Conservation (phyloP, 139 green algal genomes). For the Picochlorum sp. region DNA sequence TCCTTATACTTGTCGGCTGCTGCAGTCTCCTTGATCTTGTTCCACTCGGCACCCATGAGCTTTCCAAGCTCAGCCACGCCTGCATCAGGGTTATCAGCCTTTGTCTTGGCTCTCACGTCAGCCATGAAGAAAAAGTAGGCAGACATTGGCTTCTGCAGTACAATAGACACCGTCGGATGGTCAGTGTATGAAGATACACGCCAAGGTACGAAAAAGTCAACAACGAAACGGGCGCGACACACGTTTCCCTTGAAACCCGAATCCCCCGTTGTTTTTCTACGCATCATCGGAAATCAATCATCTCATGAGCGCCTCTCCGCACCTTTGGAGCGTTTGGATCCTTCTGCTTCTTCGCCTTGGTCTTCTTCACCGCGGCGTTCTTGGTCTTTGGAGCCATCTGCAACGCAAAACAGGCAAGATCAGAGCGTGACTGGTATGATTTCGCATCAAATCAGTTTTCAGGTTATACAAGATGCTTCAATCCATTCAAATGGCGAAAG, state of each 20-base stretch:
- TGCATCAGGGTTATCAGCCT: slow-evolving; percentile 5
- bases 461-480: no score
- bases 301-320: background rate
- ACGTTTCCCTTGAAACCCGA: no score
- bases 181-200: no score
- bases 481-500: no score
- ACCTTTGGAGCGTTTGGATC: slow-evolving; percentile 37
- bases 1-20: slow-evolving; percentile 12
- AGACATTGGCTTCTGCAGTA: slow-evolving; percentile 14
- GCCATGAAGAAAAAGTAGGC: slow-evolving; percentile 30
- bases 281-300: background rate
- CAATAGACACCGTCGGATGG: background rate
- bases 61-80: slow-evolving; percentile 26
- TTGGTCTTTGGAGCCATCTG: slow-evolving; percentile 9
- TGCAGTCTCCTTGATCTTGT: slow-evolving; percentile 16
- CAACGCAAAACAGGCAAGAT: no score
- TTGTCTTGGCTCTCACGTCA: slow-evolving; percentile 16
- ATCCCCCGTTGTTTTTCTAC: background rate
- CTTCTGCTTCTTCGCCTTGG: slow-evolving; percentile 31
- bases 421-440: no score
- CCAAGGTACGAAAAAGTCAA: no score
- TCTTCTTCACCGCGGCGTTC: slow-evolving; percentile 18
- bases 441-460: no score
- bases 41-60: slow-evolving; percentile 19
- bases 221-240: no score